A percentile compares a stretch with the other conserved stretches of the same genome.
These are phyloP conservation scores for Mrakiaceae sp. DNA, from an alignment of 1,284 basidiomycete species.

Conservation along the genomic window DNA sequence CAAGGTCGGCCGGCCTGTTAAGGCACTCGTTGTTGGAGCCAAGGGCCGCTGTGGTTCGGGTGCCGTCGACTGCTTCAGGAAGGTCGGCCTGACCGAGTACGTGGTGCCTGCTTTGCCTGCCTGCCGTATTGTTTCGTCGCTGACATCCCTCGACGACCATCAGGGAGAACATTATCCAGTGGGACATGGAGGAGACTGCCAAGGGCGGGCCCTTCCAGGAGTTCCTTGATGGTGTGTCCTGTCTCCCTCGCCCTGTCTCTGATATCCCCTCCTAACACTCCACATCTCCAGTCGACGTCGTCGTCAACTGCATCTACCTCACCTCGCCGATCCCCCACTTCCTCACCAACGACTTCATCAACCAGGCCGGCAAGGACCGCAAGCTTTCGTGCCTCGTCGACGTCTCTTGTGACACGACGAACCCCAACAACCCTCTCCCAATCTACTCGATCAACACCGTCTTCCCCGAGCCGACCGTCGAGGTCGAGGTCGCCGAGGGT, in stretches of 20 bases:
- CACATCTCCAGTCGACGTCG: slow-evolving; percentile 63
- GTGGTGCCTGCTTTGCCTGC: slow-evolving; percentile 19
- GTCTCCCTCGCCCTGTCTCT: background rate
- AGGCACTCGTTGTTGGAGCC: slow-evolving; percentile 90
- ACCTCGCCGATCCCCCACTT: slow-evolving; percentile 81
- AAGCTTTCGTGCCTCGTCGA: slow-evolving; percentile 81
- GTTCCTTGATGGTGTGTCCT: slow-evolving; percentile 58
- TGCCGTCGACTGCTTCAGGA: slow-evolving; percentile 87
- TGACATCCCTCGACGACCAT: background rate
- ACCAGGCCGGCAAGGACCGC: slow-evolving; percentile 55
- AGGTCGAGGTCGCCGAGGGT: slow-evolving; percentile 58
- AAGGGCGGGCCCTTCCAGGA: slow-evolving; percentile 95
- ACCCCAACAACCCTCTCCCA: slow-evolving; percentile 96
- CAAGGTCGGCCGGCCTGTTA: slow-evolving; percentile 48
- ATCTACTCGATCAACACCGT: slow-evolving; percentile 94
- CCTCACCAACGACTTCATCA: slow-evolving; percentile 62
- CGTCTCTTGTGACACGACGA: slow-evolving; percentile 98
- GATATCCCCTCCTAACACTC: background rate
- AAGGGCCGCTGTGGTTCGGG: slow-evolving; percentile 93
- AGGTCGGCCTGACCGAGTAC: slow-evolving; percentile 83
- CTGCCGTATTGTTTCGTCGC: background rate
- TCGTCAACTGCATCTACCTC: slow-evolving; percentile 99
- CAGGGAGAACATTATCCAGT: slow-evolving; percentile 90
- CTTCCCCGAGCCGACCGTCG: slow-evolving; percentile 84
- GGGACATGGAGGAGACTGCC: slow-evolving; percentile 94